Evolutionary conservation across 2,329 filamentous ascomycete species (phyloP), one percentile per base, ranked within the genome.

Genomic region (Mollisiaceae sp.): DNA sequence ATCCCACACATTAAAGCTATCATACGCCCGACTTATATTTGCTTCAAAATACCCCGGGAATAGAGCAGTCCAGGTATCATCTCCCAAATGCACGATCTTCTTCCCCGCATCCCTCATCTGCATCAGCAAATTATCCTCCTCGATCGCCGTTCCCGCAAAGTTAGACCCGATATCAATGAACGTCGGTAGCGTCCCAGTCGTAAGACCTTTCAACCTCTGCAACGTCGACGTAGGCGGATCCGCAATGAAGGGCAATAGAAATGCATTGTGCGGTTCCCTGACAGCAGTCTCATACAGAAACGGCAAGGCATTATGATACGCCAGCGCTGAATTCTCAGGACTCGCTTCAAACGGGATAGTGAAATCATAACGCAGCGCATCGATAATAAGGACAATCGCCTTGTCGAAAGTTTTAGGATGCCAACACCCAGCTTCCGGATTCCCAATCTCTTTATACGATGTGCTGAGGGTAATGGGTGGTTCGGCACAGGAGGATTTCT

Each of bases 1-100:
- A 77, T 99, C 95, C 93, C 93, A 97, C 8, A 98, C 95, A 75
- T 98, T 97, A 81, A 99, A 97, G 67, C 94, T 98, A 77, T 98
- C 94, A 77, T 97, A 99, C 0, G 95, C 88, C 72, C 85, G 87
- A 71, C 94, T 97, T 64, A 97, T 87, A 64, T 94, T 91, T 9
- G 89, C 81, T 77, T 97, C 90, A 74, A 99, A 99, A 77, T 96
- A 93, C n/a, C 85, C 92, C 0, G 95, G 95, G 76, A 98, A 99
- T 18, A 99, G 82, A 52, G 92, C 86, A 70, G 93, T 91, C 95
- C 95, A 99, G 4, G 95, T 99, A 79, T 99, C 94, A 77, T 99
- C 95, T n/a, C 95, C 95, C 43, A 99, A 82, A 74, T 99, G 96
- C 6, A 94, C 95, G 71, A 99, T 87, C 69, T 86, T 91, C 82